Evolutionary conservation across 2,329 filamentous ascomycete genomes (phyloP), one percentile per base, ranked within the genome.

Genomic region (Paracoccidioides lutzii): DNA sequence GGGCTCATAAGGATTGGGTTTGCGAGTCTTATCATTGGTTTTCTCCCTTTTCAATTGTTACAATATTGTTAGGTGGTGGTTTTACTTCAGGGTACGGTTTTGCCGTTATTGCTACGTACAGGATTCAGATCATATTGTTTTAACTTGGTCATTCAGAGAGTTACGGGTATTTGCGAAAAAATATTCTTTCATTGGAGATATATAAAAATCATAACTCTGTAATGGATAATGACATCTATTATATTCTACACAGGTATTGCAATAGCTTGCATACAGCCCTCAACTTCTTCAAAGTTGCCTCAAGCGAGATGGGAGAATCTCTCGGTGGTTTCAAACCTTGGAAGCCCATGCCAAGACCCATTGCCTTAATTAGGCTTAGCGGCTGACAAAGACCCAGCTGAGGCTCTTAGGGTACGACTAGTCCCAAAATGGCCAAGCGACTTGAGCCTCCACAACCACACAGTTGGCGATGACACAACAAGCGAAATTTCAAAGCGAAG

Each of bases 391-490:
- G 33, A 28, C 5, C 4, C 12, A n/a, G 15, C 1, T 10, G 46
- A 28, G 1, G 2, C 22, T 10, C 7, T 68, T 71, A 71, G 68
- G 68, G 69, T 69, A 69, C 61, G 62, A 63, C 71, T 72, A 72
- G 58, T 60, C 69, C 68, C 56, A 58, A 69, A 72, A 52, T 67
- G 68, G 69, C 61, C 68, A 72, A 72, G 69, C 68, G 69, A 71
- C 62, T 64, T 66, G 66, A 67, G 57, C 56, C 61, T 58, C 69
- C 66, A 67, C 66, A 67, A 42, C 65, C 64, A 63, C 61, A 65
- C 59, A 62, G 60, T 61, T 61, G 61, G 51, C 52, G 53, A 57
- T 55, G 22, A 22, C 22, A 54, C 54, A 56, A 56, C 55, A 54
- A 43, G 46, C 56, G 55, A 59, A 60, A 57, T 59, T 54, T 60